Percentiles rank a stretch among this genome's conserved stretches.
Conservation (phyloP, 2,329 filamentous ascomycete genomes). For the Aspergillus chevalieri region DNA sequence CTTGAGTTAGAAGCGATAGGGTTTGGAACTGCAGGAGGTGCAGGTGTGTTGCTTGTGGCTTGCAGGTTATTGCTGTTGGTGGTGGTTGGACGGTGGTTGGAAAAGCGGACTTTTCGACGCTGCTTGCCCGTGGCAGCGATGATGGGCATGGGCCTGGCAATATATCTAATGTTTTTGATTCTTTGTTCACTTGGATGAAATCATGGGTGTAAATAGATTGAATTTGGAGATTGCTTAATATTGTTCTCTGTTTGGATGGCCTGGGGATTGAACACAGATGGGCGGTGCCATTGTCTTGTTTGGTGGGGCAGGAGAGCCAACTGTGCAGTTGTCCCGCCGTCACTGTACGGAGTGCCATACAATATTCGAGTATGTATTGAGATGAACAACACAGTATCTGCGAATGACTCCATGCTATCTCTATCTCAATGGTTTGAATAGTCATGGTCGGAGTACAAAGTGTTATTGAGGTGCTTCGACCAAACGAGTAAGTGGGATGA, state of each 20-base stretch:
- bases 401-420: too few species aligned
- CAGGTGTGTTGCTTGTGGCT: conserved; percentile 11
- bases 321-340: background rate
- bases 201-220: background rate
- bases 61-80: conserved; percentile 10
- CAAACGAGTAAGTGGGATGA: too few species aligned
- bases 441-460: too few species aligned
- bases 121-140: conserved; percentile 27
- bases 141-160: conserved; percentile 24
- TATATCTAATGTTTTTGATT: conserved; percentile 7
- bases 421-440: too few species aligned
- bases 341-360: background rate
- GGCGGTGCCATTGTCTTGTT: background rate
- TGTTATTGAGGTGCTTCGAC: too few species aligned
- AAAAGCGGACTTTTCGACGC: conserved; percentile 36
- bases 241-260: background rate
- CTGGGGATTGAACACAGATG: too few species aligned
- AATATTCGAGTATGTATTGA: background rate
- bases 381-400: background rate
- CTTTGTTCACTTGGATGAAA: background rate
- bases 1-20: too few species aligned
- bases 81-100: conserved; percentile 16
- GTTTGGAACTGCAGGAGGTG: background rate
- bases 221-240: background rate
- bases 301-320: conserved; percentile 1